Percentiles rank a stretch among this genome's conserved stretches.
phyloP scores from a whole-genome alignment of 2,329 filamentous ascomycete species.

The Sarocladium oryzae region DNA sequence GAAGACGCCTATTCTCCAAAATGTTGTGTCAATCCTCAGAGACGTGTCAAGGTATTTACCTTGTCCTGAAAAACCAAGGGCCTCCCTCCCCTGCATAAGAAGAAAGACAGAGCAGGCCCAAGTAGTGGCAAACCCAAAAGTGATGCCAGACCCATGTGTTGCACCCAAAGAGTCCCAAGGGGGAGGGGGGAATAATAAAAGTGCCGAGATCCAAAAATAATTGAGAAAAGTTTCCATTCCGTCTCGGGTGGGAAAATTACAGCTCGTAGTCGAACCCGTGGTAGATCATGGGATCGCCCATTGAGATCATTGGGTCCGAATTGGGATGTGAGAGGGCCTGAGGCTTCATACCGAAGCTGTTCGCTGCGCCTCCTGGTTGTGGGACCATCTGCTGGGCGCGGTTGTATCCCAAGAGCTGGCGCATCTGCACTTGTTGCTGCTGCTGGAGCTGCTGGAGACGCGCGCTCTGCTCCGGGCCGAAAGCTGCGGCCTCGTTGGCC shows the following conservation, averaged over 20 bases:
- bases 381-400: constrained; percentile 28
- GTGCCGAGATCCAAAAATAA: too few species aligned
- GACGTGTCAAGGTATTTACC: too few species aligned
- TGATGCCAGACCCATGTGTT: too few species aligned
- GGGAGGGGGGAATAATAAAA: too few species aligned
- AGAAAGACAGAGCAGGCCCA: too few species aligned
- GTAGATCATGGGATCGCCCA: constrained; percentile 54
- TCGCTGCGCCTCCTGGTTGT: neutral
- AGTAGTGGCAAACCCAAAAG: too few species aligned
- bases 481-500: neutral
- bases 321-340: constrained; percentile 46
- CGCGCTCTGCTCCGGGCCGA: constrained; percentile 1
- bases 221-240: too few species aligned
- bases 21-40: too few species aligned
- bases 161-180: too few species aligned
- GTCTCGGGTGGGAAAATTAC: neutral
- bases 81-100: too few species aligned
- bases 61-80: too few species aligned
- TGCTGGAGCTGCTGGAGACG: constrained; percentile 6
- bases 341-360: constrained; percentile 39
- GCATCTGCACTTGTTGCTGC: constrained; percentile 5
- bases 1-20: too few species aligned
- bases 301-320: constrained; percentile 50
- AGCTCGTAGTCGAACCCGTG: constrained; percentile 36
- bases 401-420: constrained; percentile 36